Conservation (phyloP, 2,329 filamentous ascomycete species). For the Stylonectria norvegica region DNA sequence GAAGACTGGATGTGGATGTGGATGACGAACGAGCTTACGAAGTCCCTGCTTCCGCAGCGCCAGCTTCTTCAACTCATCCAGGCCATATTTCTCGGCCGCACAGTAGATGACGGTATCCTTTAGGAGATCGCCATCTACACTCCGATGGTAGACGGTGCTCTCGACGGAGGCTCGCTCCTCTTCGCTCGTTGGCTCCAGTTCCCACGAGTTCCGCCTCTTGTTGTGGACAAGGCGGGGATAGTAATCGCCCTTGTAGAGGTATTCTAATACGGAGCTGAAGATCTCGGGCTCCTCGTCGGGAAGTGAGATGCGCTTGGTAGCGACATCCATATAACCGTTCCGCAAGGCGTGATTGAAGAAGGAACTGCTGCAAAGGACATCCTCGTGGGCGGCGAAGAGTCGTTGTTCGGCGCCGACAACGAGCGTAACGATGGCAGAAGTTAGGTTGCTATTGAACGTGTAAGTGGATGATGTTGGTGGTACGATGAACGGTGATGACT, state of each 20-base stretch:
- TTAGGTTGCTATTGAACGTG: conserved; percentile 42
- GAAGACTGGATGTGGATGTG: conserved; percentile 2
- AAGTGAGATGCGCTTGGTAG: conserved; percentile 68
- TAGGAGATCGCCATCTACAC: conserved; percentile 64
- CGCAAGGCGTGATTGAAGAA: conserved; percentile 59
- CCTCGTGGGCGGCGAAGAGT: conserved; percentile 88
- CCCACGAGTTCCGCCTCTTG: conserved; percentile 76
- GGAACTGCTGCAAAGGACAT: conserved; percentile 72
- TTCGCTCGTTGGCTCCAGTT: conserved; percentile 62
- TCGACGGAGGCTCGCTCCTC: conserved; percentile 49
- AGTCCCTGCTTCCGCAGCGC: conserved; percentile 86
- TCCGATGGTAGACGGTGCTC: conserved; percentile 66
- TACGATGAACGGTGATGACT: conserved; percentile 15
- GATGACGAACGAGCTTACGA: conserved; percentile 46
- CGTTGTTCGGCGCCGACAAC: conserved; percentile 77
- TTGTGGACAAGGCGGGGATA: conserved; percentile 79
- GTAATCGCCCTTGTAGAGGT: conserved; percentile 92
- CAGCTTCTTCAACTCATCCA: conserved; percentile 81
- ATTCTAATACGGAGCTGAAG: conserved; percentile 87
- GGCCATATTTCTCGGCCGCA: conserved; percentile 76
- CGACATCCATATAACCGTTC: conserved; percentile 33
- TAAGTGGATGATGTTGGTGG: conserved; percentile 2
- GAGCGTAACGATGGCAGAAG: conserved; percentile 73
- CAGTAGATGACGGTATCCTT: conserved; percentile 93
- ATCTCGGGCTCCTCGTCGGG: conserved; percentile 86